phyloP scores from a whole-genome alignment of 23 red algal species.

The Gracilariopsis chorda region DNA sequence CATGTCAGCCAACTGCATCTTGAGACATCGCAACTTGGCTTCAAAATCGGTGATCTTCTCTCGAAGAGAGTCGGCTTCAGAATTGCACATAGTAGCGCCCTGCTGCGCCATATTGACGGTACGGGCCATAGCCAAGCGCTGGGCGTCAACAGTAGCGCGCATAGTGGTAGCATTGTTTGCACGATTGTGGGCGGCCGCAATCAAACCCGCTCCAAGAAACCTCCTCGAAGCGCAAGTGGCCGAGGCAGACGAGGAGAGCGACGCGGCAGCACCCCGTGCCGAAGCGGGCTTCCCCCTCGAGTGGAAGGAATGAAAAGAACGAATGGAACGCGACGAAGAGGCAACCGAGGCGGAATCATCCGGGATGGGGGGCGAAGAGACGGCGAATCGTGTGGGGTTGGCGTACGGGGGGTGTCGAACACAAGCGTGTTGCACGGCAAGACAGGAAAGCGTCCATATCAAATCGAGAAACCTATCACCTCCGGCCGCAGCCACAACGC shows the following conservation, averaged over 20 bases:
- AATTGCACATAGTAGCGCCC: conserved; percentile 7
- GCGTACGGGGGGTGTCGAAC: conserved; percentile 40
- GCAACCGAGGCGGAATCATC: background rate
- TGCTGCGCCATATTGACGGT: conserved; percentile 9
- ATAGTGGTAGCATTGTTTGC: background rate
- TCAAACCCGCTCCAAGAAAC: conserved; percentile 34
- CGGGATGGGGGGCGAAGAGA: background rate
- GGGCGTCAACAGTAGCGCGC: conserved; percentile 16
- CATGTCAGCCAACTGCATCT: conserved; percentile 47
- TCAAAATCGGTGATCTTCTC: conserved; percentile 58
- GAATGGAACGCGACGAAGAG: conserved; percentile 1
- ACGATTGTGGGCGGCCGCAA: conserved; percentile 21
- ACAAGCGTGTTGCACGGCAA: conserved; percentile 53
- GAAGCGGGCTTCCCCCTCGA: background rate
- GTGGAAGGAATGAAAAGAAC: background rate
- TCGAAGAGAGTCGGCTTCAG: conserved; percentile 34
- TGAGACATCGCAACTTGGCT: conserved; percentile 41
- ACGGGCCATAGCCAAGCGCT: conserved; percentile 24
- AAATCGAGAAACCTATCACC: conserved; percentile 47
- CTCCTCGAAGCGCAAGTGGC: background rate
- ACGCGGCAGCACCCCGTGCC: background rate
- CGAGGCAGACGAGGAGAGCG: background rate
- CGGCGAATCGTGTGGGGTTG: background rate
- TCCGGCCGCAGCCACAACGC: conserved; percentile 26
- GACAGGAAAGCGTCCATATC: conserved; percentile 16